Evolutionary conservation across 2,329 filamentous ascomycete genomes (phyloP), one percentile per base, ranked within the genome.

Genomic region (Apiospora malaysiana): DNA sequence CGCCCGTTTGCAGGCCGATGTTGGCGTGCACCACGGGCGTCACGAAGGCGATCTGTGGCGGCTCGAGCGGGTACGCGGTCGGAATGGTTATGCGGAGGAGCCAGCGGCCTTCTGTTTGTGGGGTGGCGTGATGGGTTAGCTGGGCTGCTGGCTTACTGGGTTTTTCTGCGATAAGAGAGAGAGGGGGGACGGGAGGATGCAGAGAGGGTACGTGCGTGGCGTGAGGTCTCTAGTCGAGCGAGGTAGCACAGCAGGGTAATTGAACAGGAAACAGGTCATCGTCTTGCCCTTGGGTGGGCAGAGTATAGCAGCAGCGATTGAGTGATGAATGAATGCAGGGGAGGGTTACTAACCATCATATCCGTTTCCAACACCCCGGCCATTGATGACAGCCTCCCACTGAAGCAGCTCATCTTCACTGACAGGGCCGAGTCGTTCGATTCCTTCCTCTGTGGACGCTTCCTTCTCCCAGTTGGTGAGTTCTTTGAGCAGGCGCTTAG

Each of bases 21-120:
- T 98, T 98, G 66, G 95, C 91, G 84, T 97, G 94, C 77, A 94
- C 93, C 75, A 97, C 90, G 73, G 90, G 90, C 46, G 94, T 99
- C n/a, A 87, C 84, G 84, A 99, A 99, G 71, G 83, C 86, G 75
- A 99, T 91, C 51, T 85, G 87, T 0, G 96, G 96, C 1, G 96
- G 92, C 0, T 88, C 82, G 71, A 93, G 87, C 3, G 96, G 96
- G 82, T 99, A 98, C 51, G 88, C 89, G 0, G 88, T 75, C 0
- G 96, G 95, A 77, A 98, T 88, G 68, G 85, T 80, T 81, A 99
- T 94, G 78, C 84, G 81, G 77, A 99, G 89, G 72, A 93, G 90
- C 95, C 95, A 99, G 77, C 91, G 90, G 73, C 96, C 96, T 71
- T 82, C 87, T 90, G 77, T 32, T 1, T 46, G 12, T 32, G 32